A percentile compares a stretch with the other conserved stretches of the same genome.
phyloP scores from a whole-genome alignment of 306 rosid species.

The Quercus alba region DNA sequence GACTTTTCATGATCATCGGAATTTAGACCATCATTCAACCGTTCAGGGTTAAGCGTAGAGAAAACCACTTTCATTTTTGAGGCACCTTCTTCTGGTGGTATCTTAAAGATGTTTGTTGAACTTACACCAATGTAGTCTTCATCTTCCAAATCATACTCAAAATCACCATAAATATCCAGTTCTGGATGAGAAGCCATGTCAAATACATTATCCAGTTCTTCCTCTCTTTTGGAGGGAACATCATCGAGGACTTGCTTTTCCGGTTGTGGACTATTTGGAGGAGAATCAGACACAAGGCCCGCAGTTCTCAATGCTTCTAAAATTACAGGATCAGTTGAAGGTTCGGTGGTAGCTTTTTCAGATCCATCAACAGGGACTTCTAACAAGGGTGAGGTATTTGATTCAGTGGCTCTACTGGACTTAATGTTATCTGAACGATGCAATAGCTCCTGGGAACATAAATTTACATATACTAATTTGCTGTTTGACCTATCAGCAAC shows the following conservation, averaged over 20 bases:
- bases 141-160: constrained; percentile 89
- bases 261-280: constrained; percentile 69
- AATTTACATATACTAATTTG: constrained; percentile 82
- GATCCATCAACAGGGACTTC: constrained; percentile 34
- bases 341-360: constrained; percentile 38
- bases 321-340: constrained; percentile 48
- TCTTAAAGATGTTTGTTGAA: constrained; percentile 40
- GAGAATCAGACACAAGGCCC: constrained; percentile 86
- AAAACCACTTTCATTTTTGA: constrained; percentile 83
- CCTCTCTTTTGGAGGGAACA: constrained; percentile 26
- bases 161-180: constrained; percentile 93
- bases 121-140: constrained; percentile 81
- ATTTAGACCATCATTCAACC: constrained; percentile 33
- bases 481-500: constrained; percentile 84
- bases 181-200: constrained; percentile 73
- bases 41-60: constrained; percentile 60
- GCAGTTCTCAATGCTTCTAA: constrained; percentile 86
- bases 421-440: constrained; percentile 54
- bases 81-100: constrained; percentile 52
- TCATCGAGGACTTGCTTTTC: constrained; percentile 38
- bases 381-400: constrained; percentile 29
- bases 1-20: constrained; percentile 28
- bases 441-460: constrained; percentile 77
- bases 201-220: constrained; percentile 62
- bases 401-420: constrained; percentile 36